Base-by-base conservation (phyloP, 352 stramenopile genomes). In the Phytopythium chamaehyphon region DNA sequence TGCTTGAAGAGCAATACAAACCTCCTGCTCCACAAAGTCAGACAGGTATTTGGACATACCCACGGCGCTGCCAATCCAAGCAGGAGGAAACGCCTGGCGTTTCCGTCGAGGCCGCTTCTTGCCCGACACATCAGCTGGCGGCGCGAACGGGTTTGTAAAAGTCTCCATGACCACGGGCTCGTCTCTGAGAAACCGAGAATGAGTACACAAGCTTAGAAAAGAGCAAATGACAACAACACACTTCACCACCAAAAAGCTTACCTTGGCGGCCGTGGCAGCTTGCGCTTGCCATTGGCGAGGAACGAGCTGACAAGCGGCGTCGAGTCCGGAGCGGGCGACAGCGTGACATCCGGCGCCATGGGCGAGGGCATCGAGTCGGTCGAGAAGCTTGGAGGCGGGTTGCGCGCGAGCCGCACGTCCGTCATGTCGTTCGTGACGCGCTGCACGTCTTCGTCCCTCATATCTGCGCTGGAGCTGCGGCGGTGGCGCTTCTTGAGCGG, bases 401-500 rank as follows among this genome's bases (percentile, higher is more conserved):
- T 67, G 37, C 37, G 38, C 5, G 57, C 64, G 26, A 57, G 54
- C 36, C 71, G 43, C 36, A 90, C 47, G 22, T 86, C 75, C 76
- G 71, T 87, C 75, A 90, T 83, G 51, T 90, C 76, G 37, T 88
- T 64, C 2, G 80, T 87, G 0, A 90, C 59, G 47, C 83, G 73
- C 61, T 88, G 76, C 46, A 90, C 75, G 8, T 86, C 67, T 37
- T 86, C 74, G 26, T 86, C 73, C 19, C 71, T 61, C 3, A 77
- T 24, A 8, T 83, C 72, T 18, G 51, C 62, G 28, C 42, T 56
- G 16, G 64, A 64, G 45, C 52, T 54, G 40, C 78, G 62, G 22
- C 83, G 76, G 47, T 69, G 69, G 11, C 81, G 67, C 39, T 94
- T 94, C 53, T 92, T 92, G 21, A 94, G 63, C 7, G 83, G 83